phyloP scores from a whole-genome alignment of 768 basidiomycete species.

The Lactarius hengduanensis region DNA sequence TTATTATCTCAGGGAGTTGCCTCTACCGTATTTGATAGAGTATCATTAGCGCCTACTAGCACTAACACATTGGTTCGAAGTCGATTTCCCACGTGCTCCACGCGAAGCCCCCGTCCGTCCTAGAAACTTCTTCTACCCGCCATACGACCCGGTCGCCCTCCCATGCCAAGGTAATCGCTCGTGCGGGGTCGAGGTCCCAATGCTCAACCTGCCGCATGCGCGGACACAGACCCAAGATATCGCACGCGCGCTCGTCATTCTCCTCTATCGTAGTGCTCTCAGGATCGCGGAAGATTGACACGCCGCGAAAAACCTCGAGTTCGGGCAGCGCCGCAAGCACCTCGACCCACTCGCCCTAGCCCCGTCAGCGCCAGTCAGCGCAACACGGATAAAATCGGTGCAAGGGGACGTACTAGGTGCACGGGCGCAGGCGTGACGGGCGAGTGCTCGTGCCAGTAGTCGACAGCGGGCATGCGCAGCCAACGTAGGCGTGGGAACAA shows the following conservation, averaged over 20 bases:
- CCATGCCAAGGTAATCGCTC: not conserved
- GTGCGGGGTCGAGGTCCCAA: constrained; percentile 5
- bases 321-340: not conserved
- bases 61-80: not conserved
- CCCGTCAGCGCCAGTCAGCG: not conserved
- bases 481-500: not conserved
- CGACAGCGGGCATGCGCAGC: constrained; percentile 5
- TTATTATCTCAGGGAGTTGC: too few species aligned
- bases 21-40: too few species aligned
- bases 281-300: constrained; percentile 3
- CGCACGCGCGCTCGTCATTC: constrained; percentile 5
- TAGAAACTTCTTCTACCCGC: constrained; percentile 1
- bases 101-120: not conserved
- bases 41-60: too few species aligned
- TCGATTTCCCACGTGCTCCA: not conserved
- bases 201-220: constrained; percentile 5
- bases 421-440: constrained; percentile 1
- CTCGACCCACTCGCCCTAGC: not conserved
- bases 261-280: not conserved
- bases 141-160: not conserved
- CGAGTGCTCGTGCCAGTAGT: constrained; percentile 12
- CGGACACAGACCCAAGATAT: constrained; percentile 1
- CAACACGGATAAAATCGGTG: not conserved
- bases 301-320: constrained; percentile 8
- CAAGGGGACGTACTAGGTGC: not conserved